Base-by-base conservation (phyloP, 331 rosid genomes). In the Phaseolus coccineus region DNA sequence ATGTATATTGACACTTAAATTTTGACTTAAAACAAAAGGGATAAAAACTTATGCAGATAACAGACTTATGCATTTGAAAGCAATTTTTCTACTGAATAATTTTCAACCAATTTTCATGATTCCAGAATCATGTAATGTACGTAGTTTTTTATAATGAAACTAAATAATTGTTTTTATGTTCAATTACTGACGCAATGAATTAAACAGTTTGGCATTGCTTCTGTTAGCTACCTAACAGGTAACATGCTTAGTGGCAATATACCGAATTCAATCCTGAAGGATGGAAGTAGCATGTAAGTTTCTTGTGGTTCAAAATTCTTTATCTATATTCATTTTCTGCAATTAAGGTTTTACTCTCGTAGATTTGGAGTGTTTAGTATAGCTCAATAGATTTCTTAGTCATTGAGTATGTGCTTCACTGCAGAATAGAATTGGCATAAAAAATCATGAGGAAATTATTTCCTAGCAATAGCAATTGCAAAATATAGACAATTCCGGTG, bases 251-350 rank as follows among this genome's bases (percentile, higher is more conserved):
- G 89, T 50, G 97, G 97, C 79, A 83, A 74, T 51, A 72, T 93
- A 77, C 85, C 91, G 22, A 76, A 79, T 27, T 87, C 89, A 56
- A 73, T 91, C 80, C 77, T 91, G 87, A 88, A 28, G 73, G 89
- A 77, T 30, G 96, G 96, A 70, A 88, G 88, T 74, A 91, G 69
- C 80, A 76, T 91, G 96, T 93, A 88, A 74, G 91, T 86, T 78
- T 77, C 81, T 81, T 39, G 22, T 35, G 40, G 66, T 48, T 39
- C 73, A 71, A 35, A 31, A 37, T 68, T 58, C 40, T 28, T 50
- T 33, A 64, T 59, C 30, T 5, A 37, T n/a, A 47, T 14, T 46
- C 13, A 12, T 73, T 63, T 25, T 13, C 28, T 19, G 16, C 30
- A 73, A 10, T 1, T 40, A 65, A 14, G 8, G 70, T 55, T 51